phyloP scores from a whole-genome alignment of 306 rosid species.

The Morella rubra region DNA sequence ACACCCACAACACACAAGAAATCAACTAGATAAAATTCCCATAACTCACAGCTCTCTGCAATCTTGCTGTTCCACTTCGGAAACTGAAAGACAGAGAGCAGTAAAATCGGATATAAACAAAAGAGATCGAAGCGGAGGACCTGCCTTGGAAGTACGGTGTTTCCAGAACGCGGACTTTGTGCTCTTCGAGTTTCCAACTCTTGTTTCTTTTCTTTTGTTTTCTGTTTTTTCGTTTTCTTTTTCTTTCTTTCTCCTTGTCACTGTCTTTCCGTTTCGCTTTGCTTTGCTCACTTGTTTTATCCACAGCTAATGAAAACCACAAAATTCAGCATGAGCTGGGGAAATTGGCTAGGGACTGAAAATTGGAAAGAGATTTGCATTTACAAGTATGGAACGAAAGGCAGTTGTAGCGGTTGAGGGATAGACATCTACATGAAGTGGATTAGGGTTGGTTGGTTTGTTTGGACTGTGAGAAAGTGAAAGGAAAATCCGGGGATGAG shows the following conservation, averaged over 20 bases:
- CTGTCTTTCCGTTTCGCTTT: not conserved
- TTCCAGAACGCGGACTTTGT: not conserved
- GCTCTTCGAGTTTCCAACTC: slow-evolving; percentile 1
- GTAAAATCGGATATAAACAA: not conserved
- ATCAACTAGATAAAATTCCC: not conserved
- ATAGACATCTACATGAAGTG: not conserved
- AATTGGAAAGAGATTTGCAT: not conserved
- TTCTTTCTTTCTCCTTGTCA: not conserved
- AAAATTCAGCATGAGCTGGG: not conserved
- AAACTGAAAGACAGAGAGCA: not conserved
- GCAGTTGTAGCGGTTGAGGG: no score
- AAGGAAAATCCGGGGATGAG: slow-evolving; percentile 7
- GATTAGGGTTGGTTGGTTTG: slow-evolving; percentile 21
- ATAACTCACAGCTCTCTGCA: not conserved
- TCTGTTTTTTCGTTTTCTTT: no score
- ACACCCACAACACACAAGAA: not conserved
- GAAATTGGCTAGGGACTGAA: not conserved
- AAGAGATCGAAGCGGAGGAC: not conserved
- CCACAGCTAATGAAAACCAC: not conserved
- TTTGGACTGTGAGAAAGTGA: slow-evolving; percentile 41
- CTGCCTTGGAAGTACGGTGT: not conserved
- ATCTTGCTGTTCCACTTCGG: not conserved
- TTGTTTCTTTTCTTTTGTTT: not conserved
- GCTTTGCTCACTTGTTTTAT: not conserved
- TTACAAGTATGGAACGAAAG: not conserved